These are phyloP conservation scores for Deuterostichococcus epilithicus DNA, from an alignment of 139 green algal species.

Conservation along the genomic window DNA sequence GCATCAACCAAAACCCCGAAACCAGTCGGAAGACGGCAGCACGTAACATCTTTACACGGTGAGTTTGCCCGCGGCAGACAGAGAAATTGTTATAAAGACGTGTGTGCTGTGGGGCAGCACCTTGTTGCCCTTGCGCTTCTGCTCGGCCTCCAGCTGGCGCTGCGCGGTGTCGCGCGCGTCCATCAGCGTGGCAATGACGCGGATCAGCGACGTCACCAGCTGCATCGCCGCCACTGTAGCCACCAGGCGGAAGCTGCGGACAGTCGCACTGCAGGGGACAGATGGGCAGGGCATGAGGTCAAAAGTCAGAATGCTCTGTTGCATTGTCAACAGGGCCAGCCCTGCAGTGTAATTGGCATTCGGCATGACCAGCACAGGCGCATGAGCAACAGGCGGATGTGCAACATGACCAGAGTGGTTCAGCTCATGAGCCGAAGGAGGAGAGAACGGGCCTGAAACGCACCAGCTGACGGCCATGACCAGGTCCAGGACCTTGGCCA, in stretches of 20 bases:
- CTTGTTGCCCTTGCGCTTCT: conserved; percentile 28
- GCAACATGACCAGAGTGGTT: no score
- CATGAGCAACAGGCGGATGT: no score
- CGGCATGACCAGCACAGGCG: no score
- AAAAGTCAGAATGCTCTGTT: no score
- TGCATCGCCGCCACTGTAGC: conserved; percentile 66
- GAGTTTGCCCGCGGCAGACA: no score
- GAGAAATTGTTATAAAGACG: no score
- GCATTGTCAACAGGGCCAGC: no score
- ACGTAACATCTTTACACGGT: conserved; percentile 17
- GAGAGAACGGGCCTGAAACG: neutral
- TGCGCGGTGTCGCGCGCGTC: conserved; percentile 52
- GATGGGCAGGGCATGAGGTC: neutral
- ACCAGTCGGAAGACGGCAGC: neutral
- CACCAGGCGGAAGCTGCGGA: conserved; percentile 53
- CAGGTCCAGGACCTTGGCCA: conserved; percentile 51
- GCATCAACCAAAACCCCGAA: no score
- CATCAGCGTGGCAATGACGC: conserved; percentile 28
- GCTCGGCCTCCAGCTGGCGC: conserved; percentile 61
- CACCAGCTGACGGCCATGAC: conserved; percentile 61
- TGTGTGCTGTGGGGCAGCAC: neutral
- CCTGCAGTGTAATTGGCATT: no score
- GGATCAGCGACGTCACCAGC: conserved; percentile 62
- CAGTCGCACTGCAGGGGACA: conserved; percentile 39
- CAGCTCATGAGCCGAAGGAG: neutral